Conservation (phyloP, 2,329 filamentous ascomycete genomes). For the Monosporascus sp. region DNA sequence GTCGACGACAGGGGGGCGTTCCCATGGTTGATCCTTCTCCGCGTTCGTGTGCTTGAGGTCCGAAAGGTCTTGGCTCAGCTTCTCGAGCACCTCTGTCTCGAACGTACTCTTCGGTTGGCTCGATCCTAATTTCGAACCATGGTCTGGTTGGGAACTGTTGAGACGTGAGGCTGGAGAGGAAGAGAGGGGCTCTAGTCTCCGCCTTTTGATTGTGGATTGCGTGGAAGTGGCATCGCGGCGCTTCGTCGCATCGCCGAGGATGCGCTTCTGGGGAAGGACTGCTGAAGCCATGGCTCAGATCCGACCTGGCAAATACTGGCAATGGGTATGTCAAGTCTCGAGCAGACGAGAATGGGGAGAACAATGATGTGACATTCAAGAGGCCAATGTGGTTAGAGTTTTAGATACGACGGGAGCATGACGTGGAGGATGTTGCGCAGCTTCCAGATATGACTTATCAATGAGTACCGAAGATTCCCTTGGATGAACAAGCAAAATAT, state of each 20-base stretch:
- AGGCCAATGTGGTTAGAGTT: background rate
- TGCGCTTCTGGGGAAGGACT: slow-evolving; percentile 64
- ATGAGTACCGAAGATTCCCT: background rate
- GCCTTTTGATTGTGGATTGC: slow-evolving; percentile 65
- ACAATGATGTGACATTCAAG: background rate
- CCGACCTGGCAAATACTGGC: slow-evolving; percentile 5
- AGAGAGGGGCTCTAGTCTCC: slow-evolving; percentile 65
- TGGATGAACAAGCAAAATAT: background rate
- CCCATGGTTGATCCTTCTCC: slow-evolving; percentile 93
- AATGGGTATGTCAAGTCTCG: background rate
- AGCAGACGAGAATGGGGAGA: background rate
- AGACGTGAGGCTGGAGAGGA: slow-evolving; percentile 53
- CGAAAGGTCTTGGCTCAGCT: slow-evolving; percentile 88
- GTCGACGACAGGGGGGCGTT: slow-evolving; percentile 49
- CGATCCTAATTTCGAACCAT: slow-evolving; percentile 59
- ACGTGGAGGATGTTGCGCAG: background rate
- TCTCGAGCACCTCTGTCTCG: slow-evolving; percentile 90
- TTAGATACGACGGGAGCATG: background rate
- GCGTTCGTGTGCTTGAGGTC: slow-evolving; percentile 80
- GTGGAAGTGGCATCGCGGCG: slow-evolving; percentile 58
- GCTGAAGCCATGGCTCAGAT: slow-evolving; percentile 40
- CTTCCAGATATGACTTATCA: background rate
- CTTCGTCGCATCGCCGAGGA: slow-evolving; percentile 63
- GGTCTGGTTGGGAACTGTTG: slow-evolving; percentile 58
- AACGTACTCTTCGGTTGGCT: slow-evolving; percentile 86